phyloP scores from a whole-genome alignment of 495 filamentous ascomycete species.

The Penicillium diatomitis region DNA sequence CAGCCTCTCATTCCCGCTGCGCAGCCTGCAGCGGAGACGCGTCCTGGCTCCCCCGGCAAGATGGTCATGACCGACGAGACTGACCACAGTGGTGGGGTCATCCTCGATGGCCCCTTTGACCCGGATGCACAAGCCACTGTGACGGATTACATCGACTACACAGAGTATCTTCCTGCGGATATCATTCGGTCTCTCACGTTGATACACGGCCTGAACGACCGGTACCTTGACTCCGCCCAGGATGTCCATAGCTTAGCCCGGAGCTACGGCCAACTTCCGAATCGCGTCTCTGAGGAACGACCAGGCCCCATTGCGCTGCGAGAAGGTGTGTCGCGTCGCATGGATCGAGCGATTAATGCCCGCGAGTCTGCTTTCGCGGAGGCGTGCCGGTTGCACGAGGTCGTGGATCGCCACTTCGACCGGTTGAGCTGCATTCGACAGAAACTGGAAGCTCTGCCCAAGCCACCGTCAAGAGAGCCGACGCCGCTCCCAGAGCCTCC shows the following conservation, averaged over 20 bases:
- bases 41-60: constrained; percentile 3
- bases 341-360: constrained; percentile 65
- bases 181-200: constrained; percentile 82
- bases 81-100: constrained; percentile 38
- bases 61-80: constrained; percentile 29
- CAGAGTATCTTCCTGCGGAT: constrained; percentile 92
- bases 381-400: constrained; percentile 68
- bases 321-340: constrained; percentile 61
- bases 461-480: constrained; percentile 61
- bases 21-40: neutral
- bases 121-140: constrained; percentile 92
- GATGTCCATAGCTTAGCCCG: constrained; percentile 65
- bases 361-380: constrained; percentile 76
- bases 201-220: constrained; percentile 71
- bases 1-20: neutral
- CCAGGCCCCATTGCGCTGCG: constrained; percentile 54
- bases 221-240: constrained; percentile 55
- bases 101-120: constrained; percentile 49
- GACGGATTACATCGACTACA: constrained; percentile 92
- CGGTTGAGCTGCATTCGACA: constrained; percentile 66
- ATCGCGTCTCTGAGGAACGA: constrained; percentile 42
- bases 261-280: constrained; percentile 62
- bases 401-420: constrained; percentile 67
- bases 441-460: constrained; percentile 71
- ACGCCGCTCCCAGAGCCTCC: constrained; percentile 46